These are phyloP conservation scores for Inonotus obliquus DNA, from an alignment of 1,284 basidiomycete species.

Conservation along the genomic window DNA sequence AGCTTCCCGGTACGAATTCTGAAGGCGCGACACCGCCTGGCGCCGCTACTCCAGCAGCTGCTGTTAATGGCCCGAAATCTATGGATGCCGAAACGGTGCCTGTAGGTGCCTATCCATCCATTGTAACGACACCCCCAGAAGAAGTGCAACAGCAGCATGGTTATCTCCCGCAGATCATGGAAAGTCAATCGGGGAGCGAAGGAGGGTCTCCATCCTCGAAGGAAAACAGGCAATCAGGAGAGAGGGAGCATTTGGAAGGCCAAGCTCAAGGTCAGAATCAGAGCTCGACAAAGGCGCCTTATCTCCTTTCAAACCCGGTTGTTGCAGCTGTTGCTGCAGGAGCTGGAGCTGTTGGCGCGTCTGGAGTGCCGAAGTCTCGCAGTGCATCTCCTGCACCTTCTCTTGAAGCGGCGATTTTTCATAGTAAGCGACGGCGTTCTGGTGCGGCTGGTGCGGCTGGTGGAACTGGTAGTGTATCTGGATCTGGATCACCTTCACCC, in stretches of 20 bases:
- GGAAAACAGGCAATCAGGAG: background rate
- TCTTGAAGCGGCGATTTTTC: slow-evolving; percentile 51
- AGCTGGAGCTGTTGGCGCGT: slow-evolving; percentile 3
- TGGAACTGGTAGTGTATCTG: background rate
- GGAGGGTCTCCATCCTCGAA: background rate
- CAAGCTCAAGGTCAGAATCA: background rate
- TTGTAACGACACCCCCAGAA: background rate
- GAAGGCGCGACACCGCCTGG: slow-evolving; percentile 17
- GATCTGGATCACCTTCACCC: slow-evolving; percentile 18
- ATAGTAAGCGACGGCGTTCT: slow-evolving; percentile 43
- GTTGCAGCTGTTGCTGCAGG: background rate
- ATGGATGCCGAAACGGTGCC: background rate
- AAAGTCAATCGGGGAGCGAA: background rate
- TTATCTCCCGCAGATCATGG: slow-evolving; percentile 6
- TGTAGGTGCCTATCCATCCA: background rate
- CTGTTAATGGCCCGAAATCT: background rate
- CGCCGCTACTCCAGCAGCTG: slow-evolving; percentile 17
- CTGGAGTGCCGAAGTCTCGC: slow-evolving; percentile 23
- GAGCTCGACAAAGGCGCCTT: background rate
- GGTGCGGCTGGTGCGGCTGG: background rate
- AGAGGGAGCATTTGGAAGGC: background rate
- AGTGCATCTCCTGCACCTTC: slow-evolving; percentile 45
- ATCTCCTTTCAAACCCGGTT: background rate
- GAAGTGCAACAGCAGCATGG: background rate
- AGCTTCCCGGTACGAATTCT: slow-evolving; percentile 12